phyloP scores from a whole-genome alignment of 805 yeast species.

The Saccharomycopsis selenospora region DNA sequence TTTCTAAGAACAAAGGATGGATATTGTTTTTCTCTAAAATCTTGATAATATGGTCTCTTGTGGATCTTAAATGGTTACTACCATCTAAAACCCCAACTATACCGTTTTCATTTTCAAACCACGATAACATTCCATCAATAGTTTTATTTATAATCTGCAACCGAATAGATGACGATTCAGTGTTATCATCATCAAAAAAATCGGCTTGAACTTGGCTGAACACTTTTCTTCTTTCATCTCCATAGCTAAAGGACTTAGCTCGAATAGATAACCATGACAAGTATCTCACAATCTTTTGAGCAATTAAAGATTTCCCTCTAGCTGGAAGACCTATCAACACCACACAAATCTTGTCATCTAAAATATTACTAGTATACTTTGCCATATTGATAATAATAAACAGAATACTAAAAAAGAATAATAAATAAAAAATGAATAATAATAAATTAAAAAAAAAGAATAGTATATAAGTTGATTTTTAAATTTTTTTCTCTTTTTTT shows the following conservation, averaged over 20 bases:
- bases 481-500: no score
- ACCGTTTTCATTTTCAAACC: conserved; percentile 78
- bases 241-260: conserved; percentile 85
- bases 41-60: conserved; percentile 58
- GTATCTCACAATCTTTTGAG: conserved; percentile 87
- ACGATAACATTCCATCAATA: conserved; percentile 68
- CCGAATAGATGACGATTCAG: conserved; percentile 46
- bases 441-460: no score
- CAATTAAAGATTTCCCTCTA: conserved; percentile 89
- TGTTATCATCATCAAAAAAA: conserved; percentile 59
- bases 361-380: conserved; percentile 6
- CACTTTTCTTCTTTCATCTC: conserved; percentile 66
- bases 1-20: conserved; percentile 88
- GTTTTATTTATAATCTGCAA: conserved; percentile 40
- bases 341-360: conserved; percentile 21
- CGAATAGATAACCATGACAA: conserved; percentile 85
- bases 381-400: no score
- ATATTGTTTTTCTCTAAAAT: conserved; percentile 59
- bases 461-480: no score
- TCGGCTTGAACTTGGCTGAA: conserved; percentile 65
- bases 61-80: conserved; percentile 71
- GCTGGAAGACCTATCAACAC: conserved; percentile 67
- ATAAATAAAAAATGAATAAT: no score
- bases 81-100: conserved; percentile 93
- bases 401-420: no score